phyloP scores from a whole-genome alignment of 73 alveolate species.

The Stentor roeselii region DNA sequence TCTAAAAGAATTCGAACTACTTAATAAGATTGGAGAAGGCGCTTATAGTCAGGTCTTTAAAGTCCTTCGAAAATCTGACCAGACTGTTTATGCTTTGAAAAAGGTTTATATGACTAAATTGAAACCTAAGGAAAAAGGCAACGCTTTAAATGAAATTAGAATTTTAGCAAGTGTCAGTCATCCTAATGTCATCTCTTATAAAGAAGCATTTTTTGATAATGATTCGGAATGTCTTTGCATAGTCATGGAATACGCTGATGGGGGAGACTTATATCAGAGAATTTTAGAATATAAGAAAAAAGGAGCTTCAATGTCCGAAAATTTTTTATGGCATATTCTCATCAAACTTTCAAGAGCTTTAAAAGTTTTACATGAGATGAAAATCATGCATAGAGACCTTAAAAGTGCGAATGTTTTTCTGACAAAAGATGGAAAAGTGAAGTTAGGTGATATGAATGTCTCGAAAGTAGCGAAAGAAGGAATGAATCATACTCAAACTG shows the following conservation, averaged over 20 bases:
- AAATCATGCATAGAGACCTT: slow-evolving; percentile 61
- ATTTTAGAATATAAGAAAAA: no score
- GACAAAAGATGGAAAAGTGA: slow-evolving; percentile 51
- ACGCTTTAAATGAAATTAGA: background rate
- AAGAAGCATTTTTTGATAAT: no score
- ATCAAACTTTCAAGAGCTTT: slow-evolving; percentile 10
- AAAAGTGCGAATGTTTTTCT: slow-evolving; percentile 59
- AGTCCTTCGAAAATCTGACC: slow-evolving; percentile 65
- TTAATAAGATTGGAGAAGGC: slow-evolving; percentile 64
- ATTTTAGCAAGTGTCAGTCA: background rate
- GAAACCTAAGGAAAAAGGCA: slow-evolving; percentile 36
- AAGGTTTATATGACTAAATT: slow-evolving; percentile 54
- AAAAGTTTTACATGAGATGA: slow-evolving; percentile 37
- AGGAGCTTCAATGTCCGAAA: slow-evolving; percentile 39
- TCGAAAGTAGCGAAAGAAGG: slow-evolving; percentile 51
- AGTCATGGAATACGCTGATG: no score
- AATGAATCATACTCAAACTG: slow-evolving; percentile 57
- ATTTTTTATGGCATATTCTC: background rate
- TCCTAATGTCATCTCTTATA: background rate
- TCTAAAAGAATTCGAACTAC: slow-evolving; percentile 58
- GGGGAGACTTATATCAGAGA: no score
- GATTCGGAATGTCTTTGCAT: no score
- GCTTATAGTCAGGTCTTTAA: slow-evolving; percentile 63
- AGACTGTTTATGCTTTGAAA: slow-evolving; percentile 57
- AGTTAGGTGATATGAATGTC: slow-evolving; percentile 55